phyloP scores from a whole-genome alignment of 2,329 filamentous ascomycete species.

The Penicillium hordei region DNA sequence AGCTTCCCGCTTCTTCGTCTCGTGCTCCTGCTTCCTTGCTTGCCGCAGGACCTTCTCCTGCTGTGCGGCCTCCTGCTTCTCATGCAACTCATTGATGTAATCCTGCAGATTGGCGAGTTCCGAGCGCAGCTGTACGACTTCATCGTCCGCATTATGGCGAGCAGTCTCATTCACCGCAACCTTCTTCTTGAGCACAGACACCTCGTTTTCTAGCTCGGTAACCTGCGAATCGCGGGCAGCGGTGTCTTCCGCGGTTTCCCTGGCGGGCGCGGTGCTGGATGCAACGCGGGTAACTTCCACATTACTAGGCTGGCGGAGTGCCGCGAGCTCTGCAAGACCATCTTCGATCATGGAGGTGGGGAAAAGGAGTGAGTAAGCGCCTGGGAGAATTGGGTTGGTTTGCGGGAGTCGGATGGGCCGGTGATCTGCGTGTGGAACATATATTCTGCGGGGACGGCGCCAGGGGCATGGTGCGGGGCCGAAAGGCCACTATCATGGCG shows the following conservation, averaged over 20 bases:
- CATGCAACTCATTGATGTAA: constrained; percentile 41
- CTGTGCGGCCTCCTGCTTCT: constrained; percentile 38
- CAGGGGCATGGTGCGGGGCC: constrained; percentile 35
- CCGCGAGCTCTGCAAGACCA: constrained; percentile 40
- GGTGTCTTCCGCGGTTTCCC: constrained; percentile 16
- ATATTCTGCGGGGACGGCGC: constrained; percentile 46
- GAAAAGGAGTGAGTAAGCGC: constrained; percentile 43
- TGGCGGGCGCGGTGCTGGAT: constrained; percentile 11
- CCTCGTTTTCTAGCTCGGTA: constrained; percentile 41
- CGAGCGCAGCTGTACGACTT: constrained; percentile 40
- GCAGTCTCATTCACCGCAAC: constrained; percentile 36
- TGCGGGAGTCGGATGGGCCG: constrained; percentile 14
- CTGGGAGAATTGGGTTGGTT: constrained; percentile 34
- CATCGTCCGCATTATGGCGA: constrained; percentile 36
- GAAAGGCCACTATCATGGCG: constrained; percentile 44
- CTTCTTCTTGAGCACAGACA: constrained; percentile 42
- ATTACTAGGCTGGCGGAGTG: constrained; percentile 29
- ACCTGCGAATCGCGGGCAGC: constrained; percentile 30
- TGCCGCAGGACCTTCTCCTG: constrained; percentile 35
- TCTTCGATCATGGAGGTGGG: constrained; percentile 42
- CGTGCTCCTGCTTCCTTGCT: constrained; percentile 43
- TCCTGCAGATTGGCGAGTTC: constrained; percentile 38
- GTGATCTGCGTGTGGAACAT: constrained; percentile 42
- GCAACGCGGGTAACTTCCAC: constrained; percentile 18
- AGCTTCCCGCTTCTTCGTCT: constrained; percentile 41